Evolutionary conservation across 352 stramenopile species (phyloP).

Genomic region (Phytophthora agathidicida): DNA sequence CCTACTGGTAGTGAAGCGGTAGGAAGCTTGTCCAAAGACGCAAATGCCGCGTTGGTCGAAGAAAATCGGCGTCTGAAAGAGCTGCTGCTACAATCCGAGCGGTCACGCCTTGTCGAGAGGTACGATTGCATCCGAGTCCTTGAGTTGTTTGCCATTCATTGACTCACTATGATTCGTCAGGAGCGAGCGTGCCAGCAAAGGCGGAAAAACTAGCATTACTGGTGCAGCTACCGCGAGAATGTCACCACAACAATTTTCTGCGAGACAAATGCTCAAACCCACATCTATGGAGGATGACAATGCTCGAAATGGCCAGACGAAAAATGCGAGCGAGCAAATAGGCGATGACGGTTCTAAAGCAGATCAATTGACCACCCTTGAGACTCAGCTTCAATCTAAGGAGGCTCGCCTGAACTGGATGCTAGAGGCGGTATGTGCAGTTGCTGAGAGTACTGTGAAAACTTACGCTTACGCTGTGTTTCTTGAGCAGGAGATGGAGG

Average conservation of each 20-base stretch:
- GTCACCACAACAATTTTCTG: conserved; percentile 32
- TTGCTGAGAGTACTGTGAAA: neutral
- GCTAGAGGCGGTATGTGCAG: conserved; percentile 60
- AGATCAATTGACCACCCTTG: conserved; percentile 47
- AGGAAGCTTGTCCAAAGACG: conserved; percentile 24
- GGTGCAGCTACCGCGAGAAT: conserved; percentile 9
- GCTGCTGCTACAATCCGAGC: conserved; percentile 59
- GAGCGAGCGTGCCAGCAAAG: conserved; percentile 16
- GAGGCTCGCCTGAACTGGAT: conserved; percentile 75
- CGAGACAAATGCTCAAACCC: conserved; percentile 31
- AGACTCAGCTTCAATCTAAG: conserved; percentile 61
- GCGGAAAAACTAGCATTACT: neutral
- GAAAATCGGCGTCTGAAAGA: conserved; percentile 72
- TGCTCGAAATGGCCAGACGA: conserved; percentile 1
- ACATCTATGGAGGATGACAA: neutral
- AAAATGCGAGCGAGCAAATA: neutral
- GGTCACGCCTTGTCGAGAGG: conserved; percentile 49
- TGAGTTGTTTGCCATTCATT: neutral
- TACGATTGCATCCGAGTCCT: conserved; percentile 18
- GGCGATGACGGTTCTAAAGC: neutral
- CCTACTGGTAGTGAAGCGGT: conserved; percentile 37
- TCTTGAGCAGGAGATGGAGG: conserved; percentile 65
- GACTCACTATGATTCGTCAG: conserved; percentile 12
- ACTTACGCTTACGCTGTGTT: neutral
- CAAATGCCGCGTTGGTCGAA: conserved; percentile 60